Evolutionary conservation across 306 rosid species (phyloP), one percentile per base, ranked within the genome.

Genomic region (Prinsepia uniflora): DNA sequence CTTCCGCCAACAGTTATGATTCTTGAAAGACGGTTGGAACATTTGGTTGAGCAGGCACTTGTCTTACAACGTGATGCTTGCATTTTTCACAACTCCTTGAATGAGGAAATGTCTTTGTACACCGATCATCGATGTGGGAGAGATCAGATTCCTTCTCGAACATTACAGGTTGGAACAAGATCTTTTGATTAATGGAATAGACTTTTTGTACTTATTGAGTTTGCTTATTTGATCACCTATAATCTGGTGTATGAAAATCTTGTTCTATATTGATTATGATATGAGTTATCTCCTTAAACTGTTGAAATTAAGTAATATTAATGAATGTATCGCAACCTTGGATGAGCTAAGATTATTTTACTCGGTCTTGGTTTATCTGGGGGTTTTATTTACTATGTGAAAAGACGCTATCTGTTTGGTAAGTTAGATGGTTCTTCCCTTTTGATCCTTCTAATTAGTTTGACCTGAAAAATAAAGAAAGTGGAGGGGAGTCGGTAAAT

Each of bases 1-100:
- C 91, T 95, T 76, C 99, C 97, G 2, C 93, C 97, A 20, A 82
- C 91, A 40, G 75, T 95, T 70, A 86, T 95, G 93, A 83, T 95
- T 73, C 99, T 97, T 24, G 99, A 95, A 63, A 91, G 85, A 78
- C 84, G 99, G 82, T 82, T 95, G 90, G 99, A 95, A 75, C 90
- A 89, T 84, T 79, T 95, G 65, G 97, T 95, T 65, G 97, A 95
- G 64, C 96, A 85, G 72, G 99, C 97, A 50, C 97, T 95, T 74
- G 83, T 88, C 83, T 80, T 95, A 76, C 99, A 95, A 78, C 84
- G 85, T 49, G 96, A 95, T 74, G 83, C 96, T 81, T 95, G 99
- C 80, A 76, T 78, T 30, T 95, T 91, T 83, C 99, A 95, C 80
- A 95, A 95, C 82, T 84, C 97, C 46, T 56, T 77, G 86, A 88